Evolutionary conservation across 1,284 basidiomycete species (phyloP).

Genomic region (Naganishia sp.): DNA sequence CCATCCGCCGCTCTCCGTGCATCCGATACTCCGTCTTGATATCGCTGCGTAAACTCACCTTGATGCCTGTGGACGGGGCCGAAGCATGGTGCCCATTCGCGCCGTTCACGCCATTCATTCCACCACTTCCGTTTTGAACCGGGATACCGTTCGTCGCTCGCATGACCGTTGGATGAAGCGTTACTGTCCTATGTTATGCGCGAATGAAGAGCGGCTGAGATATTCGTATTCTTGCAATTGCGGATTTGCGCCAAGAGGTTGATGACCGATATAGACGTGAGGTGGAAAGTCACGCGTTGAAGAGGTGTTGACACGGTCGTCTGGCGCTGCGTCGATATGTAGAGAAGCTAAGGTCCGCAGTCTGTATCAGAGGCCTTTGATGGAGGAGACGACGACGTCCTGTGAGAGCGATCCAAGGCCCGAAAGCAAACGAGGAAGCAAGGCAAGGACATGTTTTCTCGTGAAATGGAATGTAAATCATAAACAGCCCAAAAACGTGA

Average conservation of each 20-base stretch:
- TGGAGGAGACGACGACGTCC: no score
- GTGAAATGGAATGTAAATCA: no score
- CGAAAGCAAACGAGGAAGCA: no score
- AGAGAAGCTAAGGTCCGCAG: background rate
- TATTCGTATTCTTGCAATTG: background rate
- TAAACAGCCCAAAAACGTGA: no score
- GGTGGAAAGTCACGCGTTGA: background rate
- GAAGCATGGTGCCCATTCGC: conserved; percentile 6
- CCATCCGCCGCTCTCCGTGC: background rate
- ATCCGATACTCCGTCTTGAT: background rate
- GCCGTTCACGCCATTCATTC: conserved; percentile 12
- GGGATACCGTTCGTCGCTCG: conserved; percentile 16
- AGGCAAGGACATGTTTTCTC: no score
- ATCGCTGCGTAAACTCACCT: conserved; percentile 9
- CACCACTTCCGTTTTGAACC: background rate
- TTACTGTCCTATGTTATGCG: background rate
- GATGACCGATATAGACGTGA: conserved; percentile 15
- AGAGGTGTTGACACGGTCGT: background rate
- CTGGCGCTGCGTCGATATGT: background rate
- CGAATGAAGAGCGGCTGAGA: background rate
- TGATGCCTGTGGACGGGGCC: conserved; percentile 6
- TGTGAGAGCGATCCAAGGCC: no score
- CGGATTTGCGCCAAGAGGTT: conserved; percentile 11
- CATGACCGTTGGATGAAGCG: background rate
- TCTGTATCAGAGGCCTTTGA: no score